A percentile compares a stretch with the other conserved stretches of the same genome.
phyloP scores from a whole-genome alignment of 345 rosid species.

The Cardamine chenopodiifolia region DNA sequence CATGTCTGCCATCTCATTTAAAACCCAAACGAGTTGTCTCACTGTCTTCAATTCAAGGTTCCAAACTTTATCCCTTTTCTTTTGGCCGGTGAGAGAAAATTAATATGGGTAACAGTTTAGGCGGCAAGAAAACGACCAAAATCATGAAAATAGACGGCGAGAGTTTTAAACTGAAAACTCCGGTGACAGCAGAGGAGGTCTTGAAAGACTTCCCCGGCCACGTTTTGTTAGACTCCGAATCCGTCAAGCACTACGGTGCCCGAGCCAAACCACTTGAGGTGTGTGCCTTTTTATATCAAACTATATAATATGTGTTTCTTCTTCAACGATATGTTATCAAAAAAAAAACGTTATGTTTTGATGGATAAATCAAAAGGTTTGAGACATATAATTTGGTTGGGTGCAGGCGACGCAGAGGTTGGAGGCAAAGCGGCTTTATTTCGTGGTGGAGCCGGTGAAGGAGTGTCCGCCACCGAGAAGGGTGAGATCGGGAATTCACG shows the following conservation, averaged over 20 bases:
- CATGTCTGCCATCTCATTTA: constrained; percentile 31
- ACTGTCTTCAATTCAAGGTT: constrained; percentile 20
- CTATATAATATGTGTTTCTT: background rate
- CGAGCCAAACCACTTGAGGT: constrained; percentile 70
- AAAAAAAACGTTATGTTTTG: background rate
- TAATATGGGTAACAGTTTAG: constrained; percentile 80
- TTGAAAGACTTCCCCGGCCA: constrained; percentile 69
- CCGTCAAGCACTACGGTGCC: constrained; percentile 76
- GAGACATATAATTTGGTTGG: background rate
- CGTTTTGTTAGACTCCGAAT: constrained; percentile 77
- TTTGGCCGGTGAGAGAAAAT: background rate
- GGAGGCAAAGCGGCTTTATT: constrained; percentile 77
- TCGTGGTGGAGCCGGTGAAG: constrained; percentile 62
- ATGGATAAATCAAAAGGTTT: background rate
- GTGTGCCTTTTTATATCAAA: background rate
- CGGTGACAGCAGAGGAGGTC: constrained; percentile 78
- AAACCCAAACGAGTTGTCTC: constrained; percentile 2
- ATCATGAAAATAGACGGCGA: constrained; percentile 91
- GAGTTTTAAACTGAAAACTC: constrained; percentile 73
- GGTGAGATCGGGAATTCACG: constrained; percentile 75
- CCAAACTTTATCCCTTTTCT: background rate
- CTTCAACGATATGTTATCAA: background rate
- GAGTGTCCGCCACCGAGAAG: constrained; percentile 64
- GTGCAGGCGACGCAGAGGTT: constrained; percentile 50
- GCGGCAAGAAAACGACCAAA: constrained; percentile 65